A percentile compares a stretch with the other conserved stretches of the same genome.
phyloP scores from a whole-genome alignment of 225 moss, liverwort and hornwort species.

The Lunularia cruciata region DNA sequence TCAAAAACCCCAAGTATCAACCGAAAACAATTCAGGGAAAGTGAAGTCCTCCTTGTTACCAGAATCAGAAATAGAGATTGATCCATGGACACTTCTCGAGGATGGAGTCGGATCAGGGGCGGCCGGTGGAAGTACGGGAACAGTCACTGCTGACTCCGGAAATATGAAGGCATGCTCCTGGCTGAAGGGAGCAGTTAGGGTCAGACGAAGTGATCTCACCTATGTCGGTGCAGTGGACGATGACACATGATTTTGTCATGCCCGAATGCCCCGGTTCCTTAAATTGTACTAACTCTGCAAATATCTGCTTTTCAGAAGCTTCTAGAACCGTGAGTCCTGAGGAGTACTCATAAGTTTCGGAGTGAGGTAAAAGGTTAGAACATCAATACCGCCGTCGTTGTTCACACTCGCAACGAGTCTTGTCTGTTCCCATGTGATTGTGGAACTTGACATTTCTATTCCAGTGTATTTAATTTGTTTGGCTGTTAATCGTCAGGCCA shows the following conservation, averaged over 20 bases:
- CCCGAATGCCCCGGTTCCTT: too few relatives aligned
- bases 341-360: too few relatives aligned
- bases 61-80: constrained; percentile 72
- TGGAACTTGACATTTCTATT: too few relatives aligned
- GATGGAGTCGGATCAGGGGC: constrained; percentile 73
- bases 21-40: constrained; percentile 59
- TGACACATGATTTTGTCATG: constrained; percentile 75
- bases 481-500: too few relatives aligned
- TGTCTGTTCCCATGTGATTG: too few relatives aligned
- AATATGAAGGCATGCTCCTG: constrained; percentile 82
- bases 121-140: constrained; percentile 45
- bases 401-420: too few relatives aligned
- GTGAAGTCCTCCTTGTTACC: constrained; percentile 44
- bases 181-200: constrained; percentile 86
- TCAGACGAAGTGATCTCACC: constrained; percentile 80
- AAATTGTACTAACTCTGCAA: too few relatives aligned
- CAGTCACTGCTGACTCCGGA: constrained; percentile 75
- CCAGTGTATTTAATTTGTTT: too few relatives aligned
- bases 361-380: too few relatives aligned
- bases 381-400: too few relatives aligned
- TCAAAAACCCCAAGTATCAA: constrained; percentile 50
- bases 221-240: constrained; percentile 88
- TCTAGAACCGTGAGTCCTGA: too few relatives aligned
- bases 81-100: constrained; percentile 91
- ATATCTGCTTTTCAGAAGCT: too few relatives aligned